Evolutionary conservation across 352 stramenopile genomes (phyloP), one percentile per base, ranked within the genome.

Genomic region (Globisporangium camurandrum): DNA sequence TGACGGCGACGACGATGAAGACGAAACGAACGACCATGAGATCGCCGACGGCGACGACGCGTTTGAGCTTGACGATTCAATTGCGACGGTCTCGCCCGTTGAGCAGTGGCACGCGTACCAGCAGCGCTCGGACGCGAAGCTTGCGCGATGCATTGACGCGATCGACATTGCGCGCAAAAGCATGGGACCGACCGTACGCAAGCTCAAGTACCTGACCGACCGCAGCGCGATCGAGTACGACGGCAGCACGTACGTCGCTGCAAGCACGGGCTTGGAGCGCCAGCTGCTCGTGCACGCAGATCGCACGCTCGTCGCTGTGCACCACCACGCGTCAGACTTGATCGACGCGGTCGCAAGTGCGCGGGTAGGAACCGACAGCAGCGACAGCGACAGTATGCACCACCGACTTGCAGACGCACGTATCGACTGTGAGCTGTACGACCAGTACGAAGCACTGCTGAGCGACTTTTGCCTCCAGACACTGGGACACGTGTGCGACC

Each of bases 401-500:
- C n/a, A n/a, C 4, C 6, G 3, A 28, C 8, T 41, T 36, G 14
- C 12, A 10, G 9, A 8, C 26, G 27, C 26, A 17, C n/a, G 42
- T 17, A 27, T 45, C 33, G 28, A 41, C 44, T 50, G 44, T 19
- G 28, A 38, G 10, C 37, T 62, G 14, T 72, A 64, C 36, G 62
- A 66, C 14, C 43, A 51, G 4, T 55, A 85, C 34, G 75, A 87
- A 40, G 43, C 56, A 0, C 54, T 84, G 23, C 19, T 85, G n/a
- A 71, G 64, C 3, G 69, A 70, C 8, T 87, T 84, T 45, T 81
- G 70, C 42, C 37, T 87, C 34, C 68, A 87, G 26, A 66, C 72
- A 8, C 41, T 87, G 42, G 50, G 60, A 10, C 61, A 62, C 22
- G 55, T 85, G 4, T 85, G 69, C 44, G 69, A 76, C 34, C 71